phyloP scores from a whole-genome alignment of 2,329 filamentous ascomycete species.

The Diaporthe capsici region DNA sequence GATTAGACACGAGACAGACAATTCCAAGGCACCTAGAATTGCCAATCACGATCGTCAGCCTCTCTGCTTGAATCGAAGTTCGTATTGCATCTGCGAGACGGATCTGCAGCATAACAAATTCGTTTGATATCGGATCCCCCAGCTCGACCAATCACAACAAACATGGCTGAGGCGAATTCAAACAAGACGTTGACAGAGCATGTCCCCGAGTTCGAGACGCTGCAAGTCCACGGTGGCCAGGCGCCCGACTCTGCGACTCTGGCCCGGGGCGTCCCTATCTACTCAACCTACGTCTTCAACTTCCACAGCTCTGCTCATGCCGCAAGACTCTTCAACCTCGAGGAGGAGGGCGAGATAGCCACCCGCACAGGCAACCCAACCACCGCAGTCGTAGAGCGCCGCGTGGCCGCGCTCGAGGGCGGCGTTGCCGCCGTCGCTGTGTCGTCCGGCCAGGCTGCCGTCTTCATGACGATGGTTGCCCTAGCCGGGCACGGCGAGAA shows the following conservation, averaged over 20 bases:
- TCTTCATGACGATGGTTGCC: slow-evolving; percentile 12
- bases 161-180: background rate
- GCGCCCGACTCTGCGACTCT: slow-evolving; percentile 74
- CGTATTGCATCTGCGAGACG: background rate
- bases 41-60: background rate
- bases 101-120: background rate
- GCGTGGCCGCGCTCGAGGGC: slow-evolving; percentile 74
- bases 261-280: slow-evolving; percentile 78
- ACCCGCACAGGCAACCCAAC: slow-evolving; percentile 30
- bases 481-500: background rate
- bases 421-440: background rate
- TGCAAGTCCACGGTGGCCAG: slow-evolving; percentile 73
- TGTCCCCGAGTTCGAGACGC: slow-evolving; percentile 61
- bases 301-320: slow-evolving; percentile 49
- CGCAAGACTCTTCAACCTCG: slow-evolving; percentile 31
- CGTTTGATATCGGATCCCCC: background rate
- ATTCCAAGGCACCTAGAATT: background rate
- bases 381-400: slow-evolving; percentile 61
- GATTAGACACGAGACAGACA: background rate
- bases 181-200: background rate
- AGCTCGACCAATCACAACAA: background rate
- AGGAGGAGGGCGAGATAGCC: slow-evolving; percentile 33
- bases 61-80: background rate
- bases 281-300: slow-evolving; percentile 77
- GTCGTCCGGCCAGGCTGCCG: slow-evolving; percentile 10